Conservation (phyloP, 2,329 filamentous ascomycete genomes). For the Huntiella savannae region DNA sequence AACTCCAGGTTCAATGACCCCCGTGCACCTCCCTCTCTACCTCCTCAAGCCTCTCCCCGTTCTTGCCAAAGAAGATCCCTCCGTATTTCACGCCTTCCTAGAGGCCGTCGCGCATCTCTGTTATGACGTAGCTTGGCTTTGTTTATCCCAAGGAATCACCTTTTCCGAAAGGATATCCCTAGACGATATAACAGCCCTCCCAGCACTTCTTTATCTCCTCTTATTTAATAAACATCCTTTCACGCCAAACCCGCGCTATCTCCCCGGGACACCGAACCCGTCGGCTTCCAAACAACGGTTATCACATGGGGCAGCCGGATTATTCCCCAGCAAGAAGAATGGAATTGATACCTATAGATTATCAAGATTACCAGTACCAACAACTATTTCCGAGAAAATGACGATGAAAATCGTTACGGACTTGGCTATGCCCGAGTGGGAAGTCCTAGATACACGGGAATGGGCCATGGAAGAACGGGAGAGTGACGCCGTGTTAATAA, state of each 20-base stretch:
- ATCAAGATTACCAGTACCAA: background rate
- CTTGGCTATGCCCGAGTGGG: slow-evolving; percentile 76
- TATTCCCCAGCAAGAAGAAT: slow-evolving; percentile 47
- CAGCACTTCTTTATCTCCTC: slow-evolving; percentile 51
- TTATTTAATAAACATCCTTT: background rate
- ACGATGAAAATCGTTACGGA: slow-evolving; percentile 61
- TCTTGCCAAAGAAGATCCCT: slow-evolving; percentile 62
- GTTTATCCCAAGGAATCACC: slow-evolving; percentile 65
- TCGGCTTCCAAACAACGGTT: slow-evolving; percentile 27
- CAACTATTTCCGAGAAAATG: slow-evolving; percentile 59
- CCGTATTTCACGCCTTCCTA: slow-evolving; percentile 59
- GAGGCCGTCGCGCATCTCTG: slow-evolving; percentile 77
- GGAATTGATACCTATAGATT: slow-evolving; percentile 22
- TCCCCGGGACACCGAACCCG: slow-evolving; percentile 9
- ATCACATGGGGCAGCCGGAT: slow-evolving; percentile 68
- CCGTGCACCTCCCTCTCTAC: slow-evolving; percentile 57
- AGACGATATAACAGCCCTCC: slow-evolving; percentile 76
- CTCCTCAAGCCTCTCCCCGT: slow-evolving; percentile 55
- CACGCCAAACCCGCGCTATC: background rate
- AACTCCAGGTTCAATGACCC: background rate
- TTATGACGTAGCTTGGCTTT: slow-evolving; percentile 84
- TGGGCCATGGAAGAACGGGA: slow-evolving; percentile 41
- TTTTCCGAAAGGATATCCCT: slow-evolving; percentile 47
- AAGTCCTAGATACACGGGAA: slow-evolving; percentile 59
- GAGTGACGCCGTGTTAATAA: slow-evolving; percentile 7